Conservation (phyloP, 2,329 filamentous ascomycete species). For the Fusarium sp. region DNA sequence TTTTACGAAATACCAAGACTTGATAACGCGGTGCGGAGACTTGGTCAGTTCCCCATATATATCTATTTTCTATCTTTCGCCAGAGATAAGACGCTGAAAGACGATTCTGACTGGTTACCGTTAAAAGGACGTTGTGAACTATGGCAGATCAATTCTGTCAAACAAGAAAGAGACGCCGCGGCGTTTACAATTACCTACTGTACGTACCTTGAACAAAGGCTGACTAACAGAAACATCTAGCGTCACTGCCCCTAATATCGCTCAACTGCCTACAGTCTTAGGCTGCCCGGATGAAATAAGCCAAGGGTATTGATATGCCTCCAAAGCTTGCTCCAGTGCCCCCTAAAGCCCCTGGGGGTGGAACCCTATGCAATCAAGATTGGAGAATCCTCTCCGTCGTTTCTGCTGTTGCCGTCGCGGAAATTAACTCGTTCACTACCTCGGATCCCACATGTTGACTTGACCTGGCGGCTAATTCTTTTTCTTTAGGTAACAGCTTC, state of each 20-base stretch:
- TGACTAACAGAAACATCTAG: slow-evolving; percentile 27
- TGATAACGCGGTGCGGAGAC: slow-evolving; percentile 27
- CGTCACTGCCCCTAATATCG: neutral
- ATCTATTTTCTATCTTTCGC: neutral
- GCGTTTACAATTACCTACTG: neutral
- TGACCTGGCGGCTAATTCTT: slow-evolving; percentile 23
- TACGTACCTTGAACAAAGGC: neutral
- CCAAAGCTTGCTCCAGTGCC: neutral
- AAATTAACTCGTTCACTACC: slow-evolving; percentile 3
- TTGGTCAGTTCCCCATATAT: slow-evolving; percentile 15
- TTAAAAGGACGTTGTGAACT: neutral
- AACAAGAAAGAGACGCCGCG: neutral
- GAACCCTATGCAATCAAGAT: slow-evolving; percentile 3
- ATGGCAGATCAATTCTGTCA: neutral
- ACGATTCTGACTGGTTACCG: neutral
- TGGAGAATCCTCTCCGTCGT: slow-evolving; percentile 8
- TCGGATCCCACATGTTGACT: slow-evolving; percentile 2
- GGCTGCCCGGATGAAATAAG: neutral
- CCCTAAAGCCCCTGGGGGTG: slow-evolving; percentile 10
- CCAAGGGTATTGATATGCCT: slow-evolving; percentile 8
- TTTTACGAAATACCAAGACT: slow-evolving; percentile 30
- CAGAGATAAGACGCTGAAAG: slow-evolving; percentile 9
- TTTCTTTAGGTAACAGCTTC: neutral
- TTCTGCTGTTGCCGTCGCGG: slow-evolving; percentile 7
- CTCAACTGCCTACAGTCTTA: neutral